Evolutionary conservation across 371 early-diverging fungal genomes (phyloP), one percentile per base, ranked within the genome.

Genomic region (Dinochytrium kinnereticum): DNA sequence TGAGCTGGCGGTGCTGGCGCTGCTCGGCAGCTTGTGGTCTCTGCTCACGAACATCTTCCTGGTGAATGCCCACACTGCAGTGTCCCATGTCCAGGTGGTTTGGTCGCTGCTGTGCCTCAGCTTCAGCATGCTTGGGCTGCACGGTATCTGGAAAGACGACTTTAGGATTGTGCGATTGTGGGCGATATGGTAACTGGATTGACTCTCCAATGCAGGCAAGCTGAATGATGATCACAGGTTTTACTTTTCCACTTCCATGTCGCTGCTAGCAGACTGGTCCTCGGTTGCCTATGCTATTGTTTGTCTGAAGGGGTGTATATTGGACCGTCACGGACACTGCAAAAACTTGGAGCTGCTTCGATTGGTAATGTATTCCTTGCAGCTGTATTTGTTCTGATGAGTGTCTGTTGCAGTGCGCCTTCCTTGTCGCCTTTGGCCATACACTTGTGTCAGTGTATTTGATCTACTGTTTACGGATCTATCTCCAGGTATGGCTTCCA

Each of bases 221-320:
- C n/a, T n/a, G n/a, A n/a, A n/a, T n/a, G n/a, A n/a, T n/a, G n/a
- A 13, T 44, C 19, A 44, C 55, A 53, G 55, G 55, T 53, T 53
- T 26, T 24, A 21, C 5, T 53, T 53, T 53, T 53, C 55, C 24
- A 53, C 7, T 5, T 15, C 26, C 7, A 13, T 53, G 13, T 53
- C 55, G 10, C 24, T 53, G n/a, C 10, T 53, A 5, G 55, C 26
- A 5, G 55, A 53, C 26, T 53, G 55, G 55, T 26, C 26, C 10
- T 53, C 55, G 5, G 55, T 53, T 53, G 55, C 17, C 55, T 53
- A 21, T 53, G 26, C 55, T 5, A 21, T 53, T 53, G 7, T 15
- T n/a, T 24, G 26, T 26, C 26, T 53, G 55, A 53, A 53, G 24
- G 55, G 55, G 26, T 53, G 55, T 26, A 26, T 53, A 21, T 26